Conservation (phyloP, 1,139 yeast genomes). For the Eremothecium coryli region DNA sequence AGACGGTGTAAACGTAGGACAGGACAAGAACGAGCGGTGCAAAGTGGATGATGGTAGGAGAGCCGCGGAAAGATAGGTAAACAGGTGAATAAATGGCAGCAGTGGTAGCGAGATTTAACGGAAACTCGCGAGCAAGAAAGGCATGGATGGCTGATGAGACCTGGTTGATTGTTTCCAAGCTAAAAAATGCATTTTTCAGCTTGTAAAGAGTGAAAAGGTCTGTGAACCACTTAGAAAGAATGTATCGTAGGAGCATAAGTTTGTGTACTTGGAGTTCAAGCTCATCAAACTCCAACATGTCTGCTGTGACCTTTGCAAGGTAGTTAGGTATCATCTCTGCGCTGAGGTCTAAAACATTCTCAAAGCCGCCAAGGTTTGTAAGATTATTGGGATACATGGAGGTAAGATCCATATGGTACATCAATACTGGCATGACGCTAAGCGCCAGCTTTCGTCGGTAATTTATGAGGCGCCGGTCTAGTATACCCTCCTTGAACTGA, state of each 20-base stretch:
- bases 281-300: constrained; percentile 1
- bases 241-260: constrained; percentile 1
- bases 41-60: not conserved
- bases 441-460: constrained; percentile 18
- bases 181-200: not conserved
- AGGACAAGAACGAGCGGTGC: not conserved
- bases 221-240: constrained; percentile 1
- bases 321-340: not conserved
- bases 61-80: not conserved
- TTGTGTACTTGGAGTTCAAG: constrained; percentile 3
- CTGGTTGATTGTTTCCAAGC: not conserved
- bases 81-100: not conserved
- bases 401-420: constrained; percentile 1
- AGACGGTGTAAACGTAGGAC: not conserved
- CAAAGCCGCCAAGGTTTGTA: not conserved
- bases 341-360: not conserved
- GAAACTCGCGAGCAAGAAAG: constrained; percentile 1
- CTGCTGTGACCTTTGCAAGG: not conserved
- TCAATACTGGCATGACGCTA: constrained; percentile 4
- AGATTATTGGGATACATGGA: constrained; percentile 2
- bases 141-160: not conserved
- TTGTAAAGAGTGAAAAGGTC: constrained; percentile 1
- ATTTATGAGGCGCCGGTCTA: constrained; percentile 17
- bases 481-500: constrained; percentile 12
- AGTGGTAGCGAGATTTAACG: not conserved